Evolutionary conservation across 164 flowering plant genomes (phyloP), one percentile per base, ranked within the genome.

Genomic region (Santalum album): DNA sequence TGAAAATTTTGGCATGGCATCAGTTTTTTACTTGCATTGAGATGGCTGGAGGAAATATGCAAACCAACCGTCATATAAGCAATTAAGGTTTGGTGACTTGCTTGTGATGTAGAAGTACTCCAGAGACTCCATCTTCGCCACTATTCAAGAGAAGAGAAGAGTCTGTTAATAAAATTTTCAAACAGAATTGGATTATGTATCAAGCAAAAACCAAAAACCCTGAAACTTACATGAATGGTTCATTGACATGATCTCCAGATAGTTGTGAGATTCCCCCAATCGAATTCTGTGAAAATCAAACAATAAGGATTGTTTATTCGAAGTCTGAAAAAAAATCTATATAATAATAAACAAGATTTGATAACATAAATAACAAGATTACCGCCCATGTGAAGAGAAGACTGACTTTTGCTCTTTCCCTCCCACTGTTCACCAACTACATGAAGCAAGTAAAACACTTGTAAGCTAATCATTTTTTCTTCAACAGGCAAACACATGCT

Each of bases 51-150:
- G 58, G 68, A 69, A 70, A 65, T 67, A 24, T 72, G 73, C 77
- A 69, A 83, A 83, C 78, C 82, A 83, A 76, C 80, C 73, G 38
- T 69, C 65, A 76, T 39, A 66, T 49, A 77, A 75, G 70, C 51
- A 62, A 72, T 26, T 58, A 81, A 70, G 78, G 81, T 66, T 76
- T 69, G 69, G 58, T 69, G 45, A 83, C 98, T 86, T 86, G 82
- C 98, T 83, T 84, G 88, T 91, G 98, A 88, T 91, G 92, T 55
- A 91, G 84, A 70, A 91, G 96, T 16, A 91, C 92, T 24, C 98
- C 92, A 19, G 88, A 77, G 51, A 91, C 98, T 56, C 96, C 95
- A 75, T 86, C 92, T 51, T 84, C 83, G 21, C 73, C 86, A 60
- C 98, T 91, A 58, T 63, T 20, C 61, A 55, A 69, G 14, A 59